Evolutionary conservation across 2,329 filamentous ascomycete genomes (phyloP).

Genomic region (Rutstroemia sydowiana): DNA sequence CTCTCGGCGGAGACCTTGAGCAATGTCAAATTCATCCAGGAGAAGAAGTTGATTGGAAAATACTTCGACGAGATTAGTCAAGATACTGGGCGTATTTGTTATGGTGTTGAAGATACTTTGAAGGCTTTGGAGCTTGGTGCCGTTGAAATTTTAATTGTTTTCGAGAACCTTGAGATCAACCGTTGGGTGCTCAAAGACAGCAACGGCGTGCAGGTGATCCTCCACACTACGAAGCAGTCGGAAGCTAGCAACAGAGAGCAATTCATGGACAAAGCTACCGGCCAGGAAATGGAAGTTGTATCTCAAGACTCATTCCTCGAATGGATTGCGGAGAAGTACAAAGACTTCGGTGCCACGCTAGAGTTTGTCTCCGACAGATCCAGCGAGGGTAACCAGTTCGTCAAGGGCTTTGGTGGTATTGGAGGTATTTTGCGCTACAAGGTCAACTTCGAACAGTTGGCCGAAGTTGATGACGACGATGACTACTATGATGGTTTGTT

Average conservation of each 20-base stretch:
- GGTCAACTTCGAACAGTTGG: slow-evolving; percentile 99
- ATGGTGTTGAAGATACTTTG: slow-evolving; percentile 94
- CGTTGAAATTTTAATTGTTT: slow-evolving; percentile 89
- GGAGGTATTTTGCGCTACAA: slow-evolving; percentile 97
- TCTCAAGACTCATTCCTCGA: slow-evolving; percentile 92
- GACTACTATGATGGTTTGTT: slow-evolving; percentile 73
- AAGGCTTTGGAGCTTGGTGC: slow-evolving; percentile 95
- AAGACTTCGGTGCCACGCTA: slow-evolving; percentile 89
- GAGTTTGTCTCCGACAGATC: slow-evolving; percentile 98
- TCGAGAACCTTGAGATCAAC: slow-evolving; percentile 92
- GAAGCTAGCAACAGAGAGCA: slow-evolving; percentile 67
- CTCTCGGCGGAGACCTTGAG: slow-evolving; percentile 88
- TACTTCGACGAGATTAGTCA: slow-evolving; percentile 99
- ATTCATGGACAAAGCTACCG: slow-evolving; percentile 93
- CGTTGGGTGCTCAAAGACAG: slow-evolving; percentile 84
- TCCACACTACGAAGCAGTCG: slow-evolving; percentile 84
- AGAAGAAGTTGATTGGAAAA: slow-evolving; percentile 98
- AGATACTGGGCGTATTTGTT: slow-evolving; percentile 94
- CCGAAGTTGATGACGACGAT: slow-evolving; percentile 82
- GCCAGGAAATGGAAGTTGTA: slow-evolving; percentile 93
- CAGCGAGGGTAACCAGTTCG: slow-evolving; percentile 98
- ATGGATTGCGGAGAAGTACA: slow-evolving; percentile 98
- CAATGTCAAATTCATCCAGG: slow-evolving; percentile 99
- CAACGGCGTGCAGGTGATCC: slow-evolving; percentile 60
- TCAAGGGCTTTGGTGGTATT: slow-evolving; percentile 98